These are phyloP conservation scores for Dactylis glomerata DNA, from an alignment of 176 grass and related monocot genomes.

Conservation along the genomic window DNA sequence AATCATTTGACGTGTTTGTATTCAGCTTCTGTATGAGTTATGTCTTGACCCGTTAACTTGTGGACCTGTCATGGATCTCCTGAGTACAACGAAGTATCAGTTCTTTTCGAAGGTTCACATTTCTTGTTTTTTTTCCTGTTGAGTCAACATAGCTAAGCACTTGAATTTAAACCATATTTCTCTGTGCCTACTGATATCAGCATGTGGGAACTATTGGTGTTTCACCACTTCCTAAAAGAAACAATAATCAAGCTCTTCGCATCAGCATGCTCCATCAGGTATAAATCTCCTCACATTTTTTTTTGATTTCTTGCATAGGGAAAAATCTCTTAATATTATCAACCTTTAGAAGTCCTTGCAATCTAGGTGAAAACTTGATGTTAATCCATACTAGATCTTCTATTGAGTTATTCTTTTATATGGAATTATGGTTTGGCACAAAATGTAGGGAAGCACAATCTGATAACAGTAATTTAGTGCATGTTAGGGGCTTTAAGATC, in stretches of 20 bases:
- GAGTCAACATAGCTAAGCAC: slow-evolving; percentile 5
- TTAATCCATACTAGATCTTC: slow-evolving; percentile 11
- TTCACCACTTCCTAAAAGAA: slow-evolving; percentile 79
- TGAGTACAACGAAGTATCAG: slow-evolving; percentile 88
- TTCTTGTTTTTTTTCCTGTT: slow-evolving; percentile 35
- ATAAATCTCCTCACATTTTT: slow-evolving; percentile 2
- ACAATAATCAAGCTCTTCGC: slow-evolving; percentile 74
- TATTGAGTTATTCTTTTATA: slow-evolving; percentile 10
- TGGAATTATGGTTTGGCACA: not conserved
- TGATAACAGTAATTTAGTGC: not conserved
- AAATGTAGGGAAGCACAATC: not conserved
- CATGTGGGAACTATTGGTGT: slow-evolving; percentile 74
- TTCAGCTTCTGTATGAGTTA: slow-evolving; percentile 87
- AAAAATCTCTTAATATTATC: not conserved
- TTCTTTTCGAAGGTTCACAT: slow-evolving; percentile 87
- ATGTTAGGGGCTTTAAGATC: not conserved
- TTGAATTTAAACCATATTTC: slow-evolving; percentile 14
- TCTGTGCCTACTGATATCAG: slow-evolving; percentile 41
- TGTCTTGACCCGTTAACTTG: slow-evolving; percentile 69
- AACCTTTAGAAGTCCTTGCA: not conserved
- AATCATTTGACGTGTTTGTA: slow-evolving; percentile 20
- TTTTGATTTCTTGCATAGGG: not conserved
- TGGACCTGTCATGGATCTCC: slow-evolving; percentile 82
- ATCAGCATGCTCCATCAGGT: slow-evolving; percentile 97
- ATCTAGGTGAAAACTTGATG: not conserved